A percentile compares a stretch with the other conserved stretches of the same genome.
These are phyloP conservation scores for Calonectria crousiana DNA, from an alignment of 2,329 filamentous ascomycete genomes.

Conservation along the genomic window DNA sequence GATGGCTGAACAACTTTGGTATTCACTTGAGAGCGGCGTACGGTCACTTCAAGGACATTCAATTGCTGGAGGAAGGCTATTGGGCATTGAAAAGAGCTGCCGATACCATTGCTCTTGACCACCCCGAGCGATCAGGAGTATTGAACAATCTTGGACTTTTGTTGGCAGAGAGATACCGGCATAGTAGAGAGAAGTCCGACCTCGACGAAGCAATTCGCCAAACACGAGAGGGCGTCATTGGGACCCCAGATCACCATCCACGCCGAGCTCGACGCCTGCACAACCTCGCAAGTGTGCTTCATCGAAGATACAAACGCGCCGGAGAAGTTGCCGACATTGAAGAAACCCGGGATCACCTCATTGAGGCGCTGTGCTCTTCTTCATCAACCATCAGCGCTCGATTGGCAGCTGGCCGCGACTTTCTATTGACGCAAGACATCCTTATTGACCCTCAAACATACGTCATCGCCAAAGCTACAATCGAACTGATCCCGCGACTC, in stretches of 20 bases:
- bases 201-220: not conserved
- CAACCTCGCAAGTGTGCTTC: not conserved
- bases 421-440: not conserved
- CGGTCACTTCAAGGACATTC: not conserved
- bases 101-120: not conserved
- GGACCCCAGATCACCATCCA: not conserved
- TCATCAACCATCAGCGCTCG: not conserved
- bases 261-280: not conserved
- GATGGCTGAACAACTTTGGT: constrained; percentile 2
- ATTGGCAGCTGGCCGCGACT: not conserved
- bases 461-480: not conserved
- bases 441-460: not conserved
- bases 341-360: not conserved
- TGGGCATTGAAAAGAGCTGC: not conserved
- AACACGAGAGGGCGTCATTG: not conserved
- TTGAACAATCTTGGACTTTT: not conserved
- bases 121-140: not conserved
- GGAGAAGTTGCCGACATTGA: not conserved
- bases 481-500: constrained; percentile 2
- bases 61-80: not conserved
- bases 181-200: not conserved
- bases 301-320: not conserved
- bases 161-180: not conserved
- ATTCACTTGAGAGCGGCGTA: not conserved
- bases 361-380: not conserved